Evolutionary conservation across 129 eudicot genomes (phyloP).

Genomic region (Flaveria brownii): DNA sequence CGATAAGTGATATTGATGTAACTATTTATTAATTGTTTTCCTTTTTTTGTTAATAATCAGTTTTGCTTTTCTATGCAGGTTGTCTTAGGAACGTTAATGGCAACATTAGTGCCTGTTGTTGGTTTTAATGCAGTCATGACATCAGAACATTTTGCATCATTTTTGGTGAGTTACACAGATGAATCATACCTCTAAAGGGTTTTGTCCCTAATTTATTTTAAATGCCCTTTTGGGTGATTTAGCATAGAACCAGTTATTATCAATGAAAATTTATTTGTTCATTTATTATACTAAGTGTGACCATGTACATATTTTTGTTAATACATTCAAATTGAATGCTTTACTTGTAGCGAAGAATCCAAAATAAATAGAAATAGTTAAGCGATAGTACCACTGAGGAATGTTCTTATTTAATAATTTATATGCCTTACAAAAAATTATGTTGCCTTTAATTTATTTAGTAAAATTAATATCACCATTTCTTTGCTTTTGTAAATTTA

Average conservation of each 20-base stretch:
- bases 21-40: not conserved
- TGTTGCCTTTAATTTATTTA: not conserved
- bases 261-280: not conserved
- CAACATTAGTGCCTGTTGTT: constrained; percentile 97
- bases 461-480: not conserved
- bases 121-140: constrained; percentile 99
- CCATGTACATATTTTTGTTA: not conserved
- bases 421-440: not conserved
- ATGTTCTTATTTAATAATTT: not conserved
- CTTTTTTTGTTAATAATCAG: constrained; percentile 5
- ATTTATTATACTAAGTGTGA: not conserved
- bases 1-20: not conserved
- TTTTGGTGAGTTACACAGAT: constrained; percentile 59
- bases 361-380: not conserved
- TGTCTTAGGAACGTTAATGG: constrained; percentile 87
- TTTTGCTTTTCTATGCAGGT: constrained; percentile 55
- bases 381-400: not conserved
- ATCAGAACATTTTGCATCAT: constrained; percentile 98
- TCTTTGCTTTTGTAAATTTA: not conserved
- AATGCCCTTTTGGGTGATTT: constrained; percentile 3
- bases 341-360: not conserved
- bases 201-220: not conserved
- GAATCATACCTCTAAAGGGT: not conserved
- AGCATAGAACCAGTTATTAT: not conserved
- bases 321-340: not conserved